Evolutionary conservation across 768 basidiomycete genomes (phyloP).

Genomic region (Lentinula sp.): DNA sequence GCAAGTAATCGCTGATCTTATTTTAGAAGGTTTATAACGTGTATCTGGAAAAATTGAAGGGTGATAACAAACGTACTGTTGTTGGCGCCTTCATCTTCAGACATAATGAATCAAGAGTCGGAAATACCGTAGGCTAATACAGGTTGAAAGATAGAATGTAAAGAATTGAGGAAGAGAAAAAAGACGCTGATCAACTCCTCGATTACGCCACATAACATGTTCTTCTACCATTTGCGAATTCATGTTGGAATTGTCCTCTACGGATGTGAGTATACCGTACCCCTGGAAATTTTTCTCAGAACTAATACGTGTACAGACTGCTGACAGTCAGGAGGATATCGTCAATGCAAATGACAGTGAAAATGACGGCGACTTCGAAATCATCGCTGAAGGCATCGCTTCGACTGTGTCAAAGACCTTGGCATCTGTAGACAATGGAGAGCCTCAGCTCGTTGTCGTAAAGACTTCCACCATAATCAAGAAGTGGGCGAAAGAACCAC

Average conservation of each 20-base stretch:
- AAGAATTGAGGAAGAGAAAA: conserved; percentile 8
- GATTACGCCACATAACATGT: not conserved
- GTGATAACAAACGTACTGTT: conserved; percentile 21
- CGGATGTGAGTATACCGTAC: conserved; percentile 9
- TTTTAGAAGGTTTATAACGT: not conserved
- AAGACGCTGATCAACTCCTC: conserved; percentile 6
- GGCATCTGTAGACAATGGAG: conserved; percentile 23
- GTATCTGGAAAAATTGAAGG: not conserved
- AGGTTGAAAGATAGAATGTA: not conserved
- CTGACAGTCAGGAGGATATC: not conserved
- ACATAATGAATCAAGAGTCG: conserved; percentile 12
- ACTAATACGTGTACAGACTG: not conserved
- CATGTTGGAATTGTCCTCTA: not conserved
- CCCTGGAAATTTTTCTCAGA: not conserved
- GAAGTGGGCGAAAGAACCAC: conserved; percentile 51
- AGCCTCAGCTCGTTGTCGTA: conserved; percentile 40
- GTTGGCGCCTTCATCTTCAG: conserved; percentile 20
- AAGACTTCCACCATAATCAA: conserved; percentile 45
- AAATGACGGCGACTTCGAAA: conserved; percentile 20
- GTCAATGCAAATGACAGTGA: not conserved
- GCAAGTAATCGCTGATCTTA: conserved; percentile 68
- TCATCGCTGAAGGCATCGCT: conserved; percentile 39
- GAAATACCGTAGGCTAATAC: not conserved
- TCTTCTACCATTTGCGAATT: not conserved
- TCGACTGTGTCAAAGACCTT: conserved; percentile 37